phyloP scores from a whole-genome alignment of 2,329 filamentous ascomycete species.

The Neopestalotiopsis sp. region DNA sequence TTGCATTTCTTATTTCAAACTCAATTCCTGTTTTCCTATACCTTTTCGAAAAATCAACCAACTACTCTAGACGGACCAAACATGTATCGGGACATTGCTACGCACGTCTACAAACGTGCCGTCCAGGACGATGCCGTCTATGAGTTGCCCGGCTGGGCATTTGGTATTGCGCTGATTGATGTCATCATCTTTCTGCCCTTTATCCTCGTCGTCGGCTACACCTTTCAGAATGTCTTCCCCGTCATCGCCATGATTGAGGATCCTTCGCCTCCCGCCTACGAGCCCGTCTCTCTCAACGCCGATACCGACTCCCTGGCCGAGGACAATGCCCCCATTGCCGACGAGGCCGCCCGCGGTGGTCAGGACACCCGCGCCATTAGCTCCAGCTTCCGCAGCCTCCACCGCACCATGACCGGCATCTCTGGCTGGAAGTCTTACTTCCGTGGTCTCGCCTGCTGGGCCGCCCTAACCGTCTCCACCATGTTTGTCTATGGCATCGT shows the following conservation, averaged over 20 bases:
- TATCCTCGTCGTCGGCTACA: constrained; percentile 53
- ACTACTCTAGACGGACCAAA: constrained; percentile 12
- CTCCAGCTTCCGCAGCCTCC: constrained; percentile 55
- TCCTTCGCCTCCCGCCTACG: constrained; percentile 60
- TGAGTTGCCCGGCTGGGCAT: constrained; percentile 46
- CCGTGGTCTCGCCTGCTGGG: constrained; percentile 65
- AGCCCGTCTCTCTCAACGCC: constrained; percentile 52
- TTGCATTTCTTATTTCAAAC: background rate
- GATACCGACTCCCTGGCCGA: constrained; percentile 39
- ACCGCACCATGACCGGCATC: constrained; percentile 61
- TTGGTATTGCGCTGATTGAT: constrained; percentile 43
- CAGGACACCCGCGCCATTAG: constrained; percentile 47
- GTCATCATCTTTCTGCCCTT: constrained; percentile 51
- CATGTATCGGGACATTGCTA: constrained; percentile 40
- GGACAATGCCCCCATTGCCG: constrained; percentile 39
- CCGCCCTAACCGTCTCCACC: constrained; percentile 44
- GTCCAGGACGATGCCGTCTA: constrained; percentile 32
- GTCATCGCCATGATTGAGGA: constrained; percentile 64
- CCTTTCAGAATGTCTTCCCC: constrained; percentile 54
- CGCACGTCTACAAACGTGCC: constrained; percentile 42
- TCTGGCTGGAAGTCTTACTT: constrained; percentile 71
- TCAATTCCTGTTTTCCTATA: background rate
- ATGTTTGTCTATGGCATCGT: constrained; percentile 50
- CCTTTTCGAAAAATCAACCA: background rate
- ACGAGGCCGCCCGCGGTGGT: constrained; percentile 39